phyloP scores from a whole-genome alignment of 1,284 basidiomycete species.

The Blastosporella zonata region DNA sequence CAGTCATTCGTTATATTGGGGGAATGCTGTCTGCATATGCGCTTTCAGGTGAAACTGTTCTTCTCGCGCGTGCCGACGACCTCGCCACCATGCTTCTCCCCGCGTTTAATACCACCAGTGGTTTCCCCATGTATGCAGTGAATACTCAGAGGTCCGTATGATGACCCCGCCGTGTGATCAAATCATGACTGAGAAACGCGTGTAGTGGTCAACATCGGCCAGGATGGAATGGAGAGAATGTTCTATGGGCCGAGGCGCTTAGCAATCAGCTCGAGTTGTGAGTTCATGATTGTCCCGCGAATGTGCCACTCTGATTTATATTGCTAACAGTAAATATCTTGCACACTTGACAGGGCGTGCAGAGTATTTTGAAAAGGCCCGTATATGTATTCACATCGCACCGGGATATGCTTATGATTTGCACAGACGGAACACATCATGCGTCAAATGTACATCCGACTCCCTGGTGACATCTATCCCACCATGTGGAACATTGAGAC shows the following conservation, averaged over 20 bases:
- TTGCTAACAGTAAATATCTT: constrained; percentile 47
- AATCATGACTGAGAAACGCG: not conserved
- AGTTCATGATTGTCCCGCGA: constrained; percentile 12
- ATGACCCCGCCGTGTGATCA: not conserved
- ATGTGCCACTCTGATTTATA: not conserved
- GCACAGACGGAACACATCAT: constrained; percentile 43
- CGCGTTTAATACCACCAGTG: constrained; percentile 51
- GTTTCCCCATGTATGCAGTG: constrained; percentile 52
- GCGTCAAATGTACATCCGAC: constrained; percentile 42
- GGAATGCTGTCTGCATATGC: constrained; percentile 74
- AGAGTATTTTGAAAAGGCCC: constrained; percentile 46
- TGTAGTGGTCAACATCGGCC: constrained; percentile 27
- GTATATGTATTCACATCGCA: not conserved
- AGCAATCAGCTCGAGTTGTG: constrained; percentile 59
- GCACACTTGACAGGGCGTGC: constrained; percentile 52
- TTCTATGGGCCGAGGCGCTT: constrained; percentile 45
- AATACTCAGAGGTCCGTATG: constrained; percentile 36
- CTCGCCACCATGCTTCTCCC: constrained; percentile 51
- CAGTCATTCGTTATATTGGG: constrained; percentile 75
- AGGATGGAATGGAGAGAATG: constrained; percentile 31
- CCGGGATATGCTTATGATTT: not conserved
- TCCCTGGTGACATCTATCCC: constrained; percentile 40
- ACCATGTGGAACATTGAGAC: constrained; percentile 38
- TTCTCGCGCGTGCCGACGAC: constrained; percentile 55
- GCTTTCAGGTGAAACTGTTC: constrained; percentile 55